A percentile compares a stretch with the other conserved stretches of the same genome.
Conservation (phyloP, 305 asterid species). For the Caryopteris hybrid region DNA sequence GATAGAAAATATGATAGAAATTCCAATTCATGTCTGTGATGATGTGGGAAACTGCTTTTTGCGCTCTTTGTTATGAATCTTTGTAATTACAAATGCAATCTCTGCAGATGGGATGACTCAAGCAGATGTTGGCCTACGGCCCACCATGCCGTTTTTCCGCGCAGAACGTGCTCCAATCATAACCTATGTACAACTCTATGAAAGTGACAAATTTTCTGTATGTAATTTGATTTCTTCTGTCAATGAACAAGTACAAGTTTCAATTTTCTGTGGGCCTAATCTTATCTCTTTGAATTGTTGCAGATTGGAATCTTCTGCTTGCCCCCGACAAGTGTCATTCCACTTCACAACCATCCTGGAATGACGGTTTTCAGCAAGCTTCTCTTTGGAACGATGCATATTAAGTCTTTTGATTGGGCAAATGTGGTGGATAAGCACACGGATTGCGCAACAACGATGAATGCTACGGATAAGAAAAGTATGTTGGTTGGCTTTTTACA, state of each 20-base stretch:
- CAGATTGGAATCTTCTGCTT: constrained; percentile 91
- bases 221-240: constrained; percentile 10
- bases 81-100: not conserved
- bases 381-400: constrained; percentile 84
- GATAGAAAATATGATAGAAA: too few species aligned
- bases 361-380: constrained; percentile 94
- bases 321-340: constrained; percentile 79
- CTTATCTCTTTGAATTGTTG: not conserved
- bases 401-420: constrained; percentile 74
- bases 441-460: not conserved
- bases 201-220: constrained; percentile 76
- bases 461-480: constrained; percentile 29
- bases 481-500: not conserved
- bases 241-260: too few species aligned
- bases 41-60: too few species aligned
- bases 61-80: too few species aligned
- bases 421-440: constrained; percentile 22
- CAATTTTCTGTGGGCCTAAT: too few species aligned
- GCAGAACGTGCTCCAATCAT: constrained; percentile 40
- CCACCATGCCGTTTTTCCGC: constrained; percentile 50
- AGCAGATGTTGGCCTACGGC: constrained; percentile 58
- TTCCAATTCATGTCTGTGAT: too few species aligned
- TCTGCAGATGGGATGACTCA: constrained; percentile 65
- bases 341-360: constrained; percentile 94
- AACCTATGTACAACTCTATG: constrained; percentile 54